Percentiles rank a stretch among this genome's conserved stretches.
phyloP scores from a whole-genome alignment of 208 protist genomes.

The Novymonas esmeraldas region DNA sequence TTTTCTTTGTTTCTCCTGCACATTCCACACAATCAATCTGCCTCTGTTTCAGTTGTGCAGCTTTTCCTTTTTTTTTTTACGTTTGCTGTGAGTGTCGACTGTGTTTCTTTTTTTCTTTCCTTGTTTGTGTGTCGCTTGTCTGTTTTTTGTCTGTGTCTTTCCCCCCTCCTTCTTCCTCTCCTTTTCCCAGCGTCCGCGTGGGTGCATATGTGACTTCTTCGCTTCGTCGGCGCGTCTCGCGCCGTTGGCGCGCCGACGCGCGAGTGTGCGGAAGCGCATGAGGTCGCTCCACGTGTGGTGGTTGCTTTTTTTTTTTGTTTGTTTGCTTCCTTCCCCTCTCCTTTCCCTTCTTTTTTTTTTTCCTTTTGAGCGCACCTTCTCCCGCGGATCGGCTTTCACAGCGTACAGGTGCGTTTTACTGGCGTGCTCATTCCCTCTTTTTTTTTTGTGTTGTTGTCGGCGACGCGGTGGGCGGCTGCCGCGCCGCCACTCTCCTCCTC shows the following conservation, averaged over 20 bases:
- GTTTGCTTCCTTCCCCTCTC: conserved; percentile 1
- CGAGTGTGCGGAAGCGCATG: neutral
- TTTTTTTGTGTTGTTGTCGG: neutral
- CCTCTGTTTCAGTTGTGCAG: neutral
- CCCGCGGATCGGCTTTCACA: too few species aligned
- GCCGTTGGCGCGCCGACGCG: too few species aligned
- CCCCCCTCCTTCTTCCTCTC: conserved; percentile 3
- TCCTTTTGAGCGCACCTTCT: conserved; percentile 1
- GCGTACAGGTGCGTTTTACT: too few species aligned
- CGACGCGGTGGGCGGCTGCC: too few species aligned
- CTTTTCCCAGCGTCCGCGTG: too few species aligned
- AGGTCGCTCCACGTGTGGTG: conserved; percentile 3
- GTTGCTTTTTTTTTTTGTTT: conserved; percentile 7
- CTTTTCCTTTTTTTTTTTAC: conserved; percentile 1
- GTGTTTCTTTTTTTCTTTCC: neutral
- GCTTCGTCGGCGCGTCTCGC: too few species aligned
- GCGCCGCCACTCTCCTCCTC: too few species aligned
- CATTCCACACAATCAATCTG: too few species aligned
- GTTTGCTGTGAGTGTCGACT: conserved; percentile 16
- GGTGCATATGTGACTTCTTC: neutral
- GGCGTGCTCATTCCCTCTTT: neutral
- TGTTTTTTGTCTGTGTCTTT: neutral
- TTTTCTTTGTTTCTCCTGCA: too few species aligned
- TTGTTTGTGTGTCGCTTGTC: neutral
- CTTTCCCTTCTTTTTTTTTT: conserved; percentile 11